A percentile compares a stretch with the other conserved stretches of the same genome.
Evolutionary conservation across 2,329 filamentous ascomycete genomes (phyloP).

Genomic region (Colletotrichum acutatum): DNA sequence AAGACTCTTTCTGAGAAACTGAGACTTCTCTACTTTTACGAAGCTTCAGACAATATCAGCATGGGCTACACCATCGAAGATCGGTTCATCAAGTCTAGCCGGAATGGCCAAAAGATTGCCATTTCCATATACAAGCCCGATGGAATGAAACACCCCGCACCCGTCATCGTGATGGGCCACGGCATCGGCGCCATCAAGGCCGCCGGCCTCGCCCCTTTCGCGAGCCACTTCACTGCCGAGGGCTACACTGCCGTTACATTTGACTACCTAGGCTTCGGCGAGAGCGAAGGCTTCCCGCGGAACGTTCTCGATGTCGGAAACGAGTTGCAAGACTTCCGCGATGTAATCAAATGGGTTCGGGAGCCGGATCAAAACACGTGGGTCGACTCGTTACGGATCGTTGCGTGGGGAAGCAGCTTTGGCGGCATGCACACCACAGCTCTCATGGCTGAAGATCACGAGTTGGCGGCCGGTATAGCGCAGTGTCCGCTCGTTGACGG

Average conservation of each 20-base stretch:
- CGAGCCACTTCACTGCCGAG: constrained; percentile 19
- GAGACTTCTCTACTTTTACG: neutral
- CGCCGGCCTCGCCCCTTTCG: constrained; percentile 21
- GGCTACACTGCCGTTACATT: constrained; percentile 25
- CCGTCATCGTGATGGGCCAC: constrained; percentile 24
- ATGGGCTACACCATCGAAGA: constrained; percentile 32
- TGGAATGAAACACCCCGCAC: neutral
- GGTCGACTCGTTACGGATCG: constrained; percentile 16
- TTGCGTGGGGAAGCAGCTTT: constrained; percentile 30
- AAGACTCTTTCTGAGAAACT: neutral
- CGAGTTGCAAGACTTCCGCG: constrained; percentile 25
- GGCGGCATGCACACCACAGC: constrained; percentile 29
- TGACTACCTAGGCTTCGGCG: constrained; percentile 28
- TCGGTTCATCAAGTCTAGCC: constrained; percentile 15
- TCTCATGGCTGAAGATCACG: constrained; percentile 21
- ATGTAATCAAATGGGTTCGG: constrained; percentile 22
- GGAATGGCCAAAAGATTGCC: constrained; percentile 10
- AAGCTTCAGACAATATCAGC: neutral
- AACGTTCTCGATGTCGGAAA: constrained; percentile 18
- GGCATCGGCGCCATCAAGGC: constrained; percentile 30
- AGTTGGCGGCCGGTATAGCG: constrained; percentile 16
- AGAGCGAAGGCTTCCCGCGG: constrained; percentile 23
- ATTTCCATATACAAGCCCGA: constrained; percentile 30
- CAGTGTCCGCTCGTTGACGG: constrained; percentile 28
- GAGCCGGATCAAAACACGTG: constrained; percentile 10